Evolutionary conservation across 73 alveolate genomes (phyloP), one percentile per base, ranked within the genome.

Genomic region (Paramecium biaurelia): DNA sequence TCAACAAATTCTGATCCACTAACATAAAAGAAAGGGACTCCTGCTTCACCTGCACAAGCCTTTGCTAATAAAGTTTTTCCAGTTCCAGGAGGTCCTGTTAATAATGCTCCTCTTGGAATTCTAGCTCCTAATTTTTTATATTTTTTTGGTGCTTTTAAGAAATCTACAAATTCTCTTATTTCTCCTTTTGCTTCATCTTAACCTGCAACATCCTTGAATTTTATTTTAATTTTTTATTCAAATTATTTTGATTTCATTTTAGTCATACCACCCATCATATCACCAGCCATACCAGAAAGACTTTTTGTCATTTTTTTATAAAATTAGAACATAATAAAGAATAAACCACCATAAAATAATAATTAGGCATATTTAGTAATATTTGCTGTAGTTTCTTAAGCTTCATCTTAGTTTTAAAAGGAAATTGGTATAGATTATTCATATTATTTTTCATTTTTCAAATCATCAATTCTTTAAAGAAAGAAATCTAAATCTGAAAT

Each of bases 31-130:
- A 89, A 89, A 0, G 94, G 94, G 2, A 89, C 94, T 23, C 94
- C 94, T 20, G 94, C 85, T 26, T 28, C 94, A 7, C 94, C 94
- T 43, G 94, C 94, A 47, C 94, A 89, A 23, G 94, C 94, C 45
- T 97, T 97, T 15, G 99, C 99, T 56, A 97, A 92, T 53, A 98
- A 93, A 28, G 99, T 97, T 92, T 98, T 98, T 32, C 99, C 99
- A 21, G 99, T 95, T 28, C 99, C 99, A 35, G 99, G 95, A 88
- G 32, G 99, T 0, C 99, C 99, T 70, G 96, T 93, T 21, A 96
- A 88, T 74, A 97, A 95, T 10, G 98, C 98, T 11, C 98, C 98
- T 92, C 98, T 93, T n/a, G 99, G 99, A 20, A 94, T 89, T 93
- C 93, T 96, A 20, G 98, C 98, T 15, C 98, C 98, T 12, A 97